Percentiles rank a stretch among this genome's conserved stretches.
These are phyloP conservation scores for Monilinia fructigena DNA, from an alignment of 2,329 filamentous ascomycete species.

Conservation along the genomic window DNA sequence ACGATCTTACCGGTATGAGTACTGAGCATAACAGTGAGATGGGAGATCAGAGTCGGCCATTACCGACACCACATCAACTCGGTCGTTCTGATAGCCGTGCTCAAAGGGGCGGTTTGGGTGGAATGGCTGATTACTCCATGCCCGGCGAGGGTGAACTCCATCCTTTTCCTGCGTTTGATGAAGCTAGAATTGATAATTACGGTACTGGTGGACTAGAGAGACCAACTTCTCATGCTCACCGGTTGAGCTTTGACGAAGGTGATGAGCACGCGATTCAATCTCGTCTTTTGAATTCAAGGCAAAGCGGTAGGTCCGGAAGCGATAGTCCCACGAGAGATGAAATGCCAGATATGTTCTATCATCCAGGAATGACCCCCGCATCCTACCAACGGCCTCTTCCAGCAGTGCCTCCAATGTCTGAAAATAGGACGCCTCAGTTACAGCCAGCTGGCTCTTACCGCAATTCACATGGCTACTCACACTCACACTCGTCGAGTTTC, in stretches of 20 bases:
- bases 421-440: conserved; percentile 47
- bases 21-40: conserved; percentile 42
- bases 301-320: conserved; percentile 48
- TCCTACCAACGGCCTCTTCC: conserved; percentile 64
- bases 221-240: conserved; percentile 67
- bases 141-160: conserved; percentile 54
- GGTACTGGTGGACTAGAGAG: conserved; percentile 87
- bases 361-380: conserved; percentile 70
- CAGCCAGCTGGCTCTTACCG: conserved; percentile 61
- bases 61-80: conserved; percentile 48
- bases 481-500: conserved; percentile 51
- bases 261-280: conserved; percentile 69
- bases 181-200: conserved; percentile 69
- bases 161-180: conserved; percentile 53
- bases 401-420: conserved; percentile 54
- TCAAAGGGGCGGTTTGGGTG: conserved; percentile 36
- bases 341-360: conserved; percentile 89
- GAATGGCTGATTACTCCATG: conserved; percentile 42
- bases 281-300: conserved; percentile 50
- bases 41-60: conserved; percentile 48
- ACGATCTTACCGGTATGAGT: conserved; percentile 41
- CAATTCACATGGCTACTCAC: conserved; percentile 46
- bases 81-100: conserved; percentile 37
- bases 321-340: conserved; percentile 70
- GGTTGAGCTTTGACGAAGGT: conserved; percentile 88